Evolutionary conservation across 768 basidiomycete species (phyloP).

Genomic region (Tubosaeta sp.): DNA sequence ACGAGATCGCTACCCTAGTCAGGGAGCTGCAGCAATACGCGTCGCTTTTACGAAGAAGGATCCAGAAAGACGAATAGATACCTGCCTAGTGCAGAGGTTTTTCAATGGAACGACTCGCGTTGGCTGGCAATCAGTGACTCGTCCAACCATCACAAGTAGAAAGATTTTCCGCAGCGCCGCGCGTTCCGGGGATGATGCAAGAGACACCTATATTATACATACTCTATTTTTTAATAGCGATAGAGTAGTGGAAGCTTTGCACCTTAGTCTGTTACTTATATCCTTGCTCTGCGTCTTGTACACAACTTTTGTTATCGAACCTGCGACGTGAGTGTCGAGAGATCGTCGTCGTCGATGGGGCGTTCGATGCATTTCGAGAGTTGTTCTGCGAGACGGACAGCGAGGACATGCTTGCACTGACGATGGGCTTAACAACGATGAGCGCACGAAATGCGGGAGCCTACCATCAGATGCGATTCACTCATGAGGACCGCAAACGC

Average conservation of each 20-base stretch:
- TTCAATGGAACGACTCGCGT: no score
- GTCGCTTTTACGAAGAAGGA: slow-evolving; percentile 55
- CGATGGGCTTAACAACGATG: not conserved
- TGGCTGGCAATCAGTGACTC: no score
- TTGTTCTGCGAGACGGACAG: slow-evolving; percentile 54
- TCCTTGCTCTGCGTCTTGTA: slow-evolving; percentile 5
- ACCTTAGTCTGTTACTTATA: slow-evolving; percentile 14
- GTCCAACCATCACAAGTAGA: slow-evolving; percentile 4
- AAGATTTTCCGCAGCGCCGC: slow-evolving; percentile 3
- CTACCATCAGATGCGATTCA: slow-evolving; percentile 62
- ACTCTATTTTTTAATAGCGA: no score
- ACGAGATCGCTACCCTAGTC: slow-evolving; percentile 44
- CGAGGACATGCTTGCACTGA: slow-evolving; percentile 81
- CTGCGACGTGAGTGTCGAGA: slow-evolving; percentile 30
- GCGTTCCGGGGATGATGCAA: slow-evolving; percentile 6
- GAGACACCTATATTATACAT: no score
- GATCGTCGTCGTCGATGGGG: slow-evolving; percentile 41
- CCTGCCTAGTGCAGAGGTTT: not conserved
- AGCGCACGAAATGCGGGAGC: slow-evolving; percentile 4
- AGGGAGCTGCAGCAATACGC: slow-evolving; percentile 58
- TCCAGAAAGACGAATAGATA: slow-evolving; percentile 29
- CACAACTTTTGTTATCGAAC: slow-evolving; percentile 8
- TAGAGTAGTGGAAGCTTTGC: no score
- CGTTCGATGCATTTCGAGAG: slow-evolving; percentile 50
- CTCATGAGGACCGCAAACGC: slow-evolving; percentile 57